Percentiles rank a stretch among this genome's conserved stretches.
Evolutionary conservation across 2,329 filamentous ascomycete genomes (phyloP).

Genomic region (Cercospora sojina): DNA sequence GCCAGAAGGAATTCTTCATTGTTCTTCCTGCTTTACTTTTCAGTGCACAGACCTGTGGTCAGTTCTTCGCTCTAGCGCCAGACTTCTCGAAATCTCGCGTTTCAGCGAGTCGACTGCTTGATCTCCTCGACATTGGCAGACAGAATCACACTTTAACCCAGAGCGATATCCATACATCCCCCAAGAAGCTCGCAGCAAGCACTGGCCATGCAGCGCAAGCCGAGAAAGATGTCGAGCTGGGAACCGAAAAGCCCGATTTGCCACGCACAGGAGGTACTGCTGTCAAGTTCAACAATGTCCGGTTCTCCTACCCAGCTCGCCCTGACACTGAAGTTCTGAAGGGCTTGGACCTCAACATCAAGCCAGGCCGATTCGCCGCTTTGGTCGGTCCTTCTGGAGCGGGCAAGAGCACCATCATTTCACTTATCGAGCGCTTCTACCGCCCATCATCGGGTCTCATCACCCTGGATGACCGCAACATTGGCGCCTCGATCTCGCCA

Average conservation of each 20-base stretch:
- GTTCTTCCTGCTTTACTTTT: slow-evolving; percentile 70
- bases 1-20: slow-evolving; percentile 70
- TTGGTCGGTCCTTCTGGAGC: slow-evolving; percentile 45
- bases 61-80: slow-evolving; percentile 72
- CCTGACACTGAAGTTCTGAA: slow-evolving; percentile 59
- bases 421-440: slow-evolving; percentile 53
- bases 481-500: slow-evolving; percentile 39
- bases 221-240: slow-evolving; percentile 18
- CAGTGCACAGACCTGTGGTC: slow-evolving; percentile 69
- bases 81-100: slow-evolving; percentile 68
- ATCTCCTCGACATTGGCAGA: slow-evolving; percentile 43
- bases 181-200: not conserved
- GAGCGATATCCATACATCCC: slow-evolving; percentile 8
- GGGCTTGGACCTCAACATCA: slow-evolving; percentile 33
- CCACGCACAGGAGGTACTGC: slow-evolving; percentile 14
- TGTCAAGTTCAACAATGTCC: slow-evolving; percentile 58
- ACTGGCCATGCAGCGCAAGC: not conserved
- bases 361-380: slow-evolving; percentile 43
- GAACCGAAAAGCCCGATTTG: slow-evolving; percentile 1
- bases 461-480: slow-evolving; percentile 49
- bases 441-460: slow-evolving; percentile 64
- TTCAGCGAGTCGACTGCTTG: slow-evolving; percentile 58
- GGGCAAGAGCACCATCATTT: slow-evolving; percentile 44
- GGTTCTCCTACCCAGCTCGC: slow-evolving; percentile 65
- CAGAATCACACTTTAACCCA: slow-evolving; percentile 17